Conservation (phyloP, 805 yeast species). For the Saturnispora diversa region DNA sequence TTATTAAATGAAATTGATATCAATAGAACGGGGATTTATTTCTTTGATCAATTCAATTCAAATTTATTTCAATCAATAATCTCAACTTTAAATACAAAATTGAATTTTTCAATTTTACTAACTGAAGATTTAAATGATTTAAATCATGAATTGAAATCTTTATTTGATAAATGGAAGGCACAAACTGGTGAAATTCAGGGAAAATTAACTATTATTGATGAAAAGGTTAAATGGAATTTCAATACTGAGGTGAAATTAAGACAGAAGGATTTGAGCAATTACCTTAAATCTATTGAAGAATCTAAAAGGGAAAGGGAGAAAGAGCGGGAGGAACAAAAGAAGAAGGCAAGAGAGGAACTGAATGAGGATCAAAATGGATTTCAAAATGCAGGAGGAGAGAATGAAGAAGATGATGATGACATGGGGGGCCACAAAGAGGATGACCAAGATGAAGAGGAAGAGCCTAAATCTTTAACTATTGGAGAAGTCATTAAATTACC, state of each 20-base stretch:
- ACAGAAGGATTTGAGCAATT: constrained; percentile 44
- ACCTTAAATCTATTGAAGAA: constrained; percentile 37
- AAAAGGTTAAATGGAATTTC: constrained; percentile 30
- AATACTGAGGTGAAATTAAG: constrained; percentile 41
- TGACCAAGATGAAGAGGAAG: constrained; percentile 8
- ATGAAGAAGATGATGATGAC: constrained; percentile 29
- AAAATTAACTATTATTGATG: constrained; percentile 45
- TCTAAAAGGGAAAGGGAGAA: constrained; percentile 37
- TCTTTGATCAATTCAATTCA: constrained; percentile 63
- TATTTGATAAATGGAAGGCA: constrained; percentile 43
- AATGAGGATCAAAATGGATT: constrained; percentile 24
- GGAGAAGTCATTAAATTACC: constrained; percentile 38
- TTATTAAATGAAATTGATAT: constrained; percentile 2
- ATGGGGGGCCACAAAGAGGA: constrained; percentile 2
- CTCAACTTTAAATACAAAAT: constrained; percentile 51
- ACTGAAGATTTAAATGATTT: constrained; percentile 51
- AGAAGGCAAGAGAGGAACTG: too few species aligned
- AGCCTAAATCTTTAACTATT: constrained; percentile 18
- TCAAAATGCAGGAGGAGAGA: constrained; percentile 16
- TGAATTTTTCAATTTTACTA: constrained; percentile 60
- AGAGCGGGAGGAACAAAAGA: constrained; percentile 23
- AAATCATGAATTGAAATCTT: constrained; percentile 42
- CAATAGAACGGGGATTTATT: constrained; percentile 43
- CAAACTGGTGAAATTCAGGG: constrained; percentile 44
- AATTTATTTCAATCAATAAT: constrained; percentile 43